Evolutionary conservation across 1,284 basidiomycete genomes (phyloP), one percentile per base, ranked within the genome.

Genomic region (Athelia sp.): DNA sequence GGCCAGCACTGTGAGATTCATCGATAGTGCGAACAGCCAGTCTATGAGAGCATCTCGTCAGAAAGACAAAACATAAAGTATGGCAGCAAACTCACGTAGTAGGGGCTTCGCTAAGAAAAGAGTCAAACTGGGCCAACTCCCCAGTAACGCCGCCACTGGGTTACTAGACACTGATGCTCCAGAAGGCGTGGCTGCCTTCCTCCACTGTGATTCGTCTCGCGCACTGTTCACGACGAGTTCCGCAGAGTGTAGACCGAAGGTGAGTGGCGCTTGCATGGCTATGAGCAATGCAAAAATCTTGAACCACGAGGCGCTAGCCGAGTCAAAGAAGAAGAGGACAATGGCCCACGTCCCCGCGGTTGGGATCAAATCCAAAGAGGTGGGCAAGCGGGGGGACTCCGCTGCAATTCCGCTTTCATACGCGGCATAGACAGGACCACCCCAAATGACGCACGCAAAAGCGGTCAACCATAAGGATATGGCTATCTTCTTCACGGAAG

Each of bases 1-100:
- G 50, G 1, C 38, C 10, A 29, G 47, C 49, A 29, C 57, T 0
- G 52, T 49, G 23, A 56, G 52, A 49, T 45, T 52, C 42, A 66
- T 54, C 1, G 63, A 62, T 19, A 67, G 59, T 3, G 59, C 64
- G 42, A 67, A 60, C 64, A 67, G 63, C 64, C 63, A 66, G 34
- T 64, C 62, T 67, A 13, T 15, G 29, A 22, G 19, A 8, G 14
- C 13, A 31, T n/a, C 14, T 14, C 4, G 14, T 23, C 17, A 14
- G 4, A 64, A 49, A 46, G 62, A 38, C 1, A 31, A 24, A 4
- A n/a, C 55, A 3, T 17, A 55, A 61, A 22, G 32, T 11, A 56
- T 42, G 15, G n/a, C n/a, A n/a, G n/a, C 11, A 11, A 34, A 34
- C 32, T 34, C 32, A 34, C 32, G n/a, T 11, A 34, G 32, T 34